Evolutionary conservation across 2,329 filamentous ascomycete genomes (phyloP).

Genomic region (Rhynchosporium agropyri): DNA sequence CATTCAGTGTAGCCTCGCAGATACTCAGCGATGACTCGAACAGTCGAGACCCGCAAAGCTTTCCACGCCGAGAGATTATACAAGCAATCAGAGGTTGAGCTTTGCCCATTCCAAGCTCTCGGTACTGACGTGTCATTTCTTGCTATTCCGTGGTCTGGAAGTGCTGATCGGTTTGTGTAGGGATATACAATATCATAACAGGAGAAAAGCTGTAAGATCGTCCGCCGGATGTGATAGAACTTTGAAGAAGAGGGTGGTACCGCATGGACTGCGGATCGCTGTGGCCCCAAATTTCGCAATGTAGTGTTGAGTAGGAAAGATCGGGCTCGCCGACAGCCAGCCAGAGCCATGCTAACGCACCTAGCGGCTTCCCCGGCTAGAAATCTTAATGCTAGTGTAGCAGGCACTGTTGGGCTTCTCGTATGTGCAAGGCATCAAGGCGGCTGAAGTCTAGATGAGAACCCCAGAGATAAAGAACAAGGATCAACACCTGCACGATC

Average conservation of each 20-base stretch:
- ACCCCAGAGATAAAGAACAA: background rate
- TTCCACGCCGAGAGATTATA: no score
- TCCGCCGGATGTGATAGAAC: background rate
- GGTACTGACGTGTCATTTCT: background rate
- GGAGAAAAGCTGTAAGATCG: background rate
- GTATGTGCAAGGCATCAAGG: slow-evolving; percentile 3
- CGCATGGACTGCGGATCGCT: background rate
- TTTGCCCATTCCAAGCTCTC: no score
- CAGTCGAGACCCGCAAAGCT: no score
- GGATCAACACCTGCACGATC: background rate
- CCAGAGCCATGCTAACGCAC: background rate
- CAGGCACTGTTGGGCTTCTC: slow-evolving; percentile 5
- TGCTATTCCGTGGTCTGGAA: slow-evolving; percentile 2
- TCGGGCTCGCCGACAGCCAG: background rate
- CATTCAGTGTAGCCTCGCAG: no score
- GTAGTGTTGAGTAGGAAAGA: background rate
- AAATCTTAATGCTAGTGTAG: background rate
- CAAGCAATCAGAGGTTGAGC: no score
- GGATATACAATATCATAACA: background rate
- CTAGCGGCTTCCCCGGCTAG: background rate
- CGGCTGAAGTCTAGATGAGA: slow-evolving; percentile 1
- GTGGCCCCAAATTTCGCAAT: background rate
- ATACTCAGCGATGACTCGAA: no score
- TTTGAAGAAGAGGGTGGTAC: no score
- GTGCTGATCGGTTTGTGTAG: background rate